Evolutionary conservation across 495 filamentous ascomycete genomes (phyloP).

Genomic region (Trichodelitschia bisporula): DNA sequence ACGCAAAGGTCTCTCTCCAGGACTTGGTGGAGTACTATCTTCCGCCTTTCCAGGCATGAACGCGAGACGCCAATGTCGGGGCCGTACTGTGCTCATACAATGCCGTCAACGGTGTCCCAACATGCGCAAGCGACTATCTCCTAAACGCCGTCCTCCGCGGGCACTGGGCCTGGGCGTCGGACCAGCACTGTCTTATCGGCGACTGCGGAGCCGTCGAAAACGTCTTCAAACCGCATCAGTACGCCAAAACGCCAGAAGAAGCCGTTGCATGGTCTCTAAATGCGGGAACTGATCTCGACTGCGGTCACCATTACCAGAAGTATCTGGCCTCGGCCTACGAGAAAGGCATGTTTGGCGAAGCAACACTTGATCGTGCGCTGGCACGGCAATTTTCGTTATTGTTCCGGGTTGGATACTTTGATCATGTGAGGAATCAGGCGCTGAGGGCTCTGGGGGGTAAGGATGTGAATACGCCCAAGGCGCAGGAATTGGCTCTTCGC

Average conservation of each 20-base stretch:
- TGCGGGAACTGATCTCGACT: constrained; percentile 37
- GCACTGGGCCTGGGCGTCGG: constrained; percentile 22
- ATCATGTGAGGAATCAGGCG: constrained; percentile 17
- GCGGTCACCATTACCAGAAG: constrained; percentile 30
- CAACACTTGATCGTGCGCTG: constrained; percentile 26
- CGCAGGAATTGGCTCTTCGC: constrained; percentile 29
- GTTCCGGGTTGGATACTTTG: constrained; percentile 33
- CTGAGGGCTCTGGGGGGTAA: constrained; percentile 28
- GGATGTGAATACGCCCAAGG: constrained; percentile 25
- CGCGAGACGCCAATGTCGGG: constrained; percentile 27
- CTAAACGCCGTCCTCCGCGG: constrained; percentile 32
- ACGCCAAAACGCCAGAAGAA: constrained; percentile 19
- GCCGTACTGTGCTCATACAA: constrained; percentile 39
- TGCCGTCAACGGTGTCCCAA: constrained; percentile 32
- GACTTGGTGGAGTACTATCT: constrained; percentile 32
- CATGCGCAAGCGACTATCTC: constrained; percentile 28
- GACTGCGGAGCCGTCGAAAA: constrained; percentile 35
- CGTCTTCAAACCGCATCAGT: constrained; percentile 29
- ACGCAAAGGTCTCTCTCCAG: constrained; percentile 28
- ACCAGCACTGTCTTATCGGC: constrained; percentile 29
- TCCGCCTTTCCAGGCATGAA: constrained; percentile 23
- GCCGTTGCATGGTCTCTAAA: constrained; percentile 29
- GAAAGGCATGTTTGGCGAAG: constrained; percentile 22
- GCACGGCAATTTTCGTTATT: constrained; percentile 30
- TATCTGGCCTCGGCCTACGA: constrained; percentile 23